Evolutionary conservation across 2,329 filamentous ascomycete species (phyloP).

Genomic region (Arthrobotrys conoides): DNA sequence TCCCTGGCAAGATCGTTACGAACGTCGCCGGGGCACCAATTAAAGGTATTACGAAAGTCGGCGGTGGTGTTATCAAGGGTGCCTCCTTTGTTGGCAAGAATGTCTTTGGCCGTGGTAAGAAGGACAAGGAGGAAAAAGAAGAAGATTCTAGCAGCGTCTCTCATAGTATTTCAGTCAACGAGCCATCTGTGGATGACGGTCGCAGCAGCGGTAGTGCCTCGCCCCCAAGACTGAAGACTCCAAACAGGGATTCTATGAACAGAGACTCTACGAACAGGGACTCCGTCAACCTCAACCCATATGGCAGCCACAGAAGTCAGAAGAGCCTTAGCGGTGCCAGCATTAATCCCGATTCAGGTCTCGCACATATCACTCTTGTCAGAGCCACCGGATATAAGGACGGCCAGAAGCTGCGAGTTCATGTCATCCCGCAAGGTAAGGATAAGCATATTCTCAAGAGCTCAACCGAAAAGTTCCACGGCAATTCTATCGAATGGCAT

Average conservation of each 20-base stretch:
- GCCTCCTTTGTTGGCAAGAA: constrained; percentile 91
- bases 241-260: constrained; percentile 62
- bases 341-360: constrained; percentile 76
- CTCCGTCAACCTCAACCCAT: constrained; percentile 67
- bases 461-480: constrained; percentile 83
- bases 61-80: constrained; percentile 85
- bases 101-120: constrained; percentile 78
- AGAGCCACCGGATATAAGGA: constrained; percentile 83
- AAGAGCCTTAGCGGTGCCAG: constrained; percentile 76
- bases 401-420: constrained; percentile 82
- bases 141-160: constrained; percentile 34
- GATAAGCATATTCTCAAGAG: constrained; percentile 90
- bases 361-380: constrained; percentile 83
- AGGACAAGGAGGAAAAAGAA: constrained; percentile 71
- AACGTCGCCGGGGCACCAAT: constrained; percentile 88
- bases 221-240: constrained; percentile 55
- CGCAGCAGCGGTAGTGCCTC: constrained; percentile 54
- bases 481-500: constrained; percentile 78
- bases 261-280: constrained; percentile 46
- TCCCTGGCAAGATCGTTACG: constrained; percentile 88
- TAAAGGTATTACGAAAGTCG: constrained; percentile 86
- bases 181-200: constrained; percentile 33
- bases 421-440: constrained; percentile 73
- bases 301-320: constrained; percentile 69
- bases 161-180: constrained; percentile 39